Evolutionary conservation across 2,329 filamentous ascomycete genomes (phyloP), one percentile per base, ranked within the genome.

Genomic region (Hysterium pulicare): DNA sequence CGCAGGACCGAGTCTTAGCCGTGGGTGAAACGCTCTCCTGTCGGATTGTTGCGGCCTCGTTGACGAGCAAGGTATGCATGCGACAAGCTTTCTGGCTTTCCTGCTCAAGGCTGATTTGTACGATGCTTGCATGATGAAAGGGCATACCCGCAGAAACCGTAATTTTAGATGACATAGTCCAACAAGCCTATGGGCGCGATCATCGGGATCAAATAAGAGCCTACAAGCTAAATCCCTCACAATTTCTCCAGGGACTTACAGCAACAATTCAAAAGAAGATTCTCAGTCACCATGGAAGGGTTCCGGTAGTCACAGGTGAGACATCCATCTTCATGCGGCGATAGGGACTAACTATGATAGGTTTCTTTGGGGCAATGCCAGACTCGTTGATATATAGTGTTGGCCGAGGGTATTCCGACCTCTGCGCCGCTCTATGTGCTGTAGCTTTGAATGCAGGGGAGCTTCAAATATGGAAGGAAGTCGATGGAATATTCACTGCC

Each of bases 391-490:
- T 96, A 53, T 84, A 91, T 53, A 86, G 93, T 54, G 86, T 96
- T 49, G 90, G 90, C 10, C 83, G 90, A 54, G 90, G 90, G 22
- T 96, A 96, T 69, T 95, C 90, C 5, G 90, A 96, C 67, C 77
- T 96, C 33, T 96, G 90, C 64, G 90, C 90, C 3, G 89, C 90
- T 15, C 75, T 96, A 9, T 83, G 88, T 41, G 88, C 90, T 2
- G 90, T 96, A 10, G 89, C 87, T 3, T 71, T 93, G 6, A 75
- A 78, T 53, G 90, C 90, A 1, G 73, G 84, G 41, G 91, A 96
- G 67, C 75, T 96, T 39, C 91, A 96, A 67, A 86, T 96, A 47
- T 95, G 90, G 90, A 96, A 96, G 72, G 90, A 96, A 64, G 90
- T 96, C 5, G 90, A 96, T 64, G 89, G 87, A 44, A 91, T 95